Conservation (phyloP, 805 yeast species). For the Candida sithepensis region DNA sequence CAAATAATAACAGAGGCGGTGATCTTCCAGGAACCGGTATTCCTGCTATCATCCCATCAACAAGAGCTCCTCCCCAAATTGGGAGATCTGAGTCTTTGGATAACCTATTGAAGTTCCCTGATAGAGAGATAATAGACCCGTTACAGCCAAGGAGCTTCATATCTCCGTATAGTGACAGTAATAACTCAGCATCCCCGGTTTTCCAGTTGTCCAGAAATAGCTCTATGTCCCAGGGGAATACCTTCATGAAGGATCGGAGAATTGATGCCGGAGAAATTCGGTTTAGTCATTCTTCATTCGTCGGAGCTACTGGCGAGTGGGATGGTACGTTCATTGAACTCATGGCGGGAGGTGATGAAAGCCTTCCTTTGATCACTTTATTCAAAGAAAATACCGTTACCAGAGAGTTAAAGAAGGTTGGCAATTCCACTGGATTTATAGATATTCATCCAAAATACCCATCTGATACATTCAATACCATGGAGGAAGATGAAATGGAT, state of each 20-base stretch:
- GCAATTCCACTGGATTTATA: conserved; percentile 6
- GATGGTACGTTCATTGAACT: conserved; percentile 5
- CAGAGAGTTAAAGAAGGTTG: conserved; percentile 5
- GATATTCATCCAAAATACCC: conserved; percentile 2
- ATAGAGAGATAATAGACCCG: background rate
- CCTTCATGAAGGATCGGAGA: background rate
- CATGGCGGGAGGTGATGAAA: background rate
- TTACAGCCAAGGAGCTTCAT: background rate
- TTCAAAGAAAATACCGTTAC: conserved; percentile 2
- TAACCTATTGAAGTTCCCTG: background rate
- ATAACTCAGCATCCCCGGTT: background rate
- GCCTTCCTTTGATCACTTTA: conserved; percentile 4
- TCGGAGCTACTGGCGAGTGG: conserved; percentile 16
- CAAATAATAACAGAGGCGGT: background rate
- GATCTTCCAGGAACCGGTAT: background rate
- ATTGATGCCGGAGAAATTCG: background rate
- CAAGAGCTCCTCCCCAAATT: background rate
- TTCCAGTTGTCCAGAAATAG: background rate
- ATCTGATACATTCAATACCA: background rate
- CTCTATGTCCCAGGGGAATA: background rate
- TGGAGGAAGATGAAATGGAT: conserved; percentile 34
- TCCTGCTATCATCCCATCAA: background rate
- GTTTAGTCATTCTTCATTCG: background rate
- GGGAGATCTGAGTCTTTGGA: background rate
- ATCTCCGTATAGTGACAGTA: background rate